Evolutionary conservation across 169 alveolate species (phyloP), one percentile per base, ranked within the genome.

Genomic region (Cryptosporidium sp.): DNA sequence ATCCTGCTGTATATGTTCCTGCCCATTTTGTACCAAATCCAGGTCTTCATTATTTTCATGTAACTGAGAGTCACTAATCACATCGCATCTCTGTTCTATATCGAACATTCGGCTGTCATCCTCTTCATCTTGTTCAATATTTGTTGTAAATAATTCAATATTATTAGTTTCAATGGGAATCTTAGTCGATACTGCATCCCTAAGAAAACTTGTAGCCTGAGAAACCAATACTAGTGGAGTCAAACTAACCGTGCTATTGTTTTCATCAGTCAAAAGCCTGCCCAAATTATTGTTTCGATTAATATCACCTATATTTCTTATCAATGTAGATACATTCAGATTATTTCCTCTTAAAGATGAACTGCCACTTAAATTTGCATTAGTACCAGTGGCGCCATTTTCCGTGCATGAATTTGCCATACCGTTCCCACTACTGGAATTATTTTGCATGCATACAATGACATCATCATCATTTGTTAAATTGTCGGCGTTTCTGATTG

Each of bases 231-330:
- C 59, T 6, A 73, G 14, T 6, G 86, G 86, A 4, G 71, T 73
- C 37, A 59, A 51, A 23, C 68, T 73, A 35, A 73, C 86, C 14
- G 43, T 29, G 10, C 61, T 62, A 26, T 59, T 59, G 45, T 41
- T 43, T 16, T 43, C 86, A 12, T 58, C 68, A 14, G 52, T 51
- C 16, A 73, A 51, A 14, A 73, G 37, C 51, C 70, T 50, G 26
- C 55, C 86, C 2, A 73, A 39, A 41, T 73, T 52, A 35, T 43
- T 26, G 37, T 73, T 52, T n/a, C 68, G 55, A 18, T 55, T 55
- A 0, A 73, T 55, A 73, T 73, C 70, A 18, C 86, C 86, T 31
- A 73, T 73, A 35, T 73, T 73, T 23, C 86, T 73, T n/a, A 73
- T 73, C 31, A 52, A 55, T 18, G 86, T 59, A 12, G 86, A 50